A percentile compares a stretch with the other conserved stretches of the same genome.
Evolutionary conservation across 768 basidiomycete genomes (phyloP).

Genomic region (Royoungia palumana): DNA sequence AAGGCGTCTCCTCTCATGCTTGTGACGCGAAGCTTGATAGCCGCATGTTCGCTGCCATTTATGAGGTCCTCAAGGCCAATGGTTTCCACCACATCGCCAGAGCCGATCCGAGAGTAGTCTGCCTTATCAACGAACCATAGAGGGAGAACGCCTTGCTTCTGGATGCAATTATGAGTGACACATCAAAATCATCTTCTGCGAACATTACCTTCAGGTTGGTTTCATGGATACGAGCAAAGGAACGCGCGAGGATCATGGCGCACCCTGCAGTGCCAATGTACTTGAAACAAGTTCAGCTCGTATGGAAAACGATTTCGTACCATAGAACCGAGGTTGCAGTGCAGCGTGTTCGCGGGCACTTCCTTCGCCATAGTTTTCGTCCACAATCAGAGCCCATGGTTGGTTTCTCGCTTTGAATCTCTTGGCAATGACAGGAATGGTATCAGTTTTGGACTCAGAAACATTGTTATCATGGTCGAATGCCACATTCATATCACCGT

Average conservation of each 20-base stretch:
- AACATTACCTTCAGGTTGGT: constrained; percentile 83
- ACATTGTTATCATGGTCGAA: constrained; percentile 64
- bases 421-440: constrained; percentile 90
- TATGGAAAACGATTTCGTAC: constrained; percentile 33
- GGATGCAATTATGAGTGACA: constrained; percentile 8
- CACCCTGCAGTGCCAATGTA: constrained; percentile 51
- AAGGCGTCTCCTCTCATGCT: constrained; percentile 60
- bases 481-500: constrained; percentile 88
- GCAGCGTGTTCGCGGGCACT: constrained; percentile 98
- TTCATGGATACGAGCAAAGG: constrained; percentile 98
- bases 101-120: constrained; percentile 81
- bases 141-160: constrained; percentile 98
- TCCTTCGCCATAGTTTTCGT: constrained; percentile 98
- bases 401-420: constrained; percentile 76
- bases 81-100: constrained; percentile 82
- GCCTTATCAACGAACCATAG: constrained; percentile 88
- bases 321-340: constrained; percentile 92
- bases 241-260: constrained; percentile 82
- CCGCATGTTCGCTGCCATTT: constrained; percentile 38
- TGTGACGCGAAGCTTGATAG: constrained; percentile 59
- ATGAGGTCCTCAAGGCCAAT: constrained; percentile 73
- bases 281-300: background rate
- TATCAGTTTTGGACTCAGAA: constrained; percentile 53
- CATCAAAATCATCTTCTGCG: background rate
- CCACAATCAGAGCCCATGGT: constrained; percentile 92